A percentile compares a stretch with the other conserved stretches of the same genome.
These are phyloP conservation scores for Phoma sp. DNA, from an alignment of 2,329 filamentous ascomycete species.

Conservation along the genomic window DNA sequence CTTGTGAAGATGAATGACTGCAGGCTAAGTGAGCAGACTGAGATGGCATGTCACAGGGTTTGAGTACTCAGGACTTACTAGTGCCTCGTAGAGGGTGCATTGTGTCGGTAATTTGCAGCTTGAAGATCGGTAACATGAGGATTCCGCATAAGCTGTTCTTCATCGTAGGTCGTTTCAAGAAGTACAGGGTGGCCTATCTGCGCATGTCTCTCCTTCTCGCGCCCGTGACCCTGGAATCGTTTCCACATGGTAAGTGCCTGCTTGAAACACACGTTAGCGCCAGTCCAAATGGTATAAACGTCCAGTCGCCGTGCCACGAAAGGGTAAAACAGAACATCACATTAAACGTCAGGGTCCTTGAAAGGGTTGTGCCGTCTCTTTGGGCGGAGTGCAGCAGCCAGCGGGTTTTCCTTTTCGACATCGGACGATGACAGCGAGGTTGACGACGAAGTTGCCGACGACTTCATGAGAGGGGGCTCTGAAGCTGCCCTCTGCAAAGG, in stretches of 20 bases:
- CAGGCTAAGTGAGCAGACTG: constrained; percentile 8
- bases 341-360: constrained; percentile 3
- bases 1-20: constrained; percentile 32
- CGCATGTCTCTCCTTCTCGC: constrained; percentile 50
- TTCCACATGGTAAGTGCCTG: constrained; percentile 57
- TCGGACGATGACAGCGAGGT: constrained; percentile 13
- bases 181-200: constrained; percentile 55
- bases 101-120: constrained; percentile 36
- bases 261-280: constrained; percentile 37
- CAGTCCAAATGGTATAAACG: constrained; percentile 13
- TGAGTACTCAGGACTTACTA: constrained; percentile 30
- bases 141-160: constrained; percentile 51
- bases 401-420: constrained; percentile 1
- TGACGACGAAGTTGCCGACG: constrained; percentile 1
- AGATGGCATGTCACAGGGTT: background rate
- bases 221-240: constrained; percentile 54
- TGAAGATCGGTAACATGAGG: constrained; percentile 39
- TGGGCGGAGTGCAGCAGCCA: background rate
- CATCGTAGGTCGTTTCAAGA: constrained; percentile 54
- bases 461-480: background rate
- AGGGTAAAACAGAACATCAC: constrained; percentile 1
- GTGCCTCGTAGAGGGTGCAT: constrained; percentile 28
- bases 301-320: constrained; percentile 10
- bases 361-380: constrained; percentile 10
- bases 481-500: background rate